Evolutionary conservation across 768 basidiomycete genomes (phyloP).

Genomic region (Trametes gibbosa): DNA sequence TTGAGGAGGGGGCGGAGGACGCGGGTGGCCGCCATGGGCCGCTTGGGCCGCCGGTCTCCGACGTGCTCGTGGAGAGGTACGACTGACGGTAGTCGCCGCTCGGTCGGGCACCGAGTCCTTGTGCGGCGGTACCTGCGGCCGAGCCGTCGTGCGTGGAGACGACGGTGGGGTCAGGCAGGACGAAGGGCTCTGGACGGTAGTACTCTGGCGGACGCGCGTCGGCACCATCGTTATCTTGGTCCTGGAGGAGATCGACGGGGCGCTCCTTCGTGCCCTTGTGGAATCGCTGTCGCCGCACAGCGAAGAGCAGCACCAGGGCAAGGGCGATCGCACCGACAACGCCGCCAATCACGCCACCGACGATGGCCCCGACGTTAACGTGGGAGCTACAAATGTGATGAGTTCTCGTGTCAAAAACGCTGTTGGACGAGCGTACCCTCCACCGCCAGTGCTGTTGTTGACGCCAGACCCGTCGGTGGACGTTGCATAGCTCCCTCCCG

Average conservation of each 20-base stretch:
- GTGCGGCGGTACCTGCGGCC: background rate
- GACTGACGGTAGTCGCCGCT: slow-evolving; percentile 21
- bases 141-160: slow-evolving; percentile 36
- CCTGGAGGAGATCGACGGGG: slow-evolving; percentile 64
- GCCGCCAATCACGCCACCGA: slow-evolving; percentile 56
- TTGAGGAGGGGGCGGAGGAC: slow-evolving; percentile 29
- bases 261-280: slow-evolving; percentile 47
- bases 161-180: slow-evolving; percentile 60
- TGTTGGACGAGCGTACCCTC: slow-evolving; percentile 25
- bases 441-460: slow-evolving; percentile 25
- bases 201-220: slow-evolving; percentile 61
- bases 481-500: slow-evolving; percentile 71
- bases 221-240: slow-evolving; percentile 45
- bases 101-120: slow-evolving; percentile 7
- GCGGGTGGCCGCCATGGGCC: slow-evolving; percentile 14
- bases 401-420: no score
- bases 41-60: slow-evolving; percentile 11
- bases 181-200: slow-evolving; percentile 75
- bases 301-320: slow-evolving; percentile 43
- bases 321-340: slow-evolving; percentile 45
- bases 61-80: slow-evolving; percentile 20
- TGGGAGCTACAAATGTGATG: slow-evolving; percentile 13
- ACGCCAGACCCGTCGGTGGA: slow-evolving; percentile 37
- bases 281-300: slow-evolving; percentile 44
- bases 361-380: slow-evolving; percentile 21